Base-by-base conservation (phyloP, 768 basidiomycete genomes). In the Tulasnella sp. region DNA sequence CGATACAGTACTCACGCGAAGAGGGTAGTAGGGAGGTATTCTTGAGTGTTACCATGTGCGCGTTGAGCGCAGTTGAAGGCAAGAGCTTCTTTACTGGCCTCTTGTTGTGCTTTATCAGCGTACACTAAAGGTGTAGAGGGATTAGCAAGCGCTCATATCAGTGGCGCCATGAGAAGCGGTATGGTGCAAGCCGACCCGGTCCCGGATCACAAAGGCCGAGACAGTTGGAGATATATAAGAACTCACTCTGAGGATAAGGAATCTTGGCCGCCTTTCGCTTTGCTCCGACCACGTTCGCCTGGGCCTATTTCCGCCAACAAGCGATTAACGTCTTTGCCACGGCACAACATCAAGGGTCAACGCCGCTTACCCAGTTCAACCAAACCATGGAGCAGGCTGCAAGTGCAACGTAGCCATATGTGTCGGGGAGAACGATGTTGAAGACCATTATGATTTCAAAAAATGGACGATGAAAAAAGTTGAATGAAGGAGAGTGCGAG, bases 11-110 rank as follows among this genome's bases (percentile, higher is more conserved):
- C 75, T 76, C 42, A 76, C 75, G 64, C 15, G 29, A 71, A 49
- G 29, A 71, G 36, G 17, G 67, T 42, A n/a, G 34, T 40, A 12
- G 64, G 38, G 12, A 52, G 25, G 29, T 64, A 68, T 40, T 76
- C 75, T n/a, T 70, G 31, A n/a, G 75, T 76, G 75, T 76, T 76
- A 31, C 67, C 39, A 37, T 76, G 64, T 22, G 75, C 67, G 25
- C 75, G 67, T 70, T 76, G 75, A 70, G 75, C 67, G 29, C 75
- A 76, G 68, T 76, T 76, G 40, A 76, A 76, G 1, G 29, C 36
- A 8, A 31, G 25, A 6, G 73, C 73, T 22, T 42, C 72, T 15
- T 42, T 42, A n/a, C 52, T 74, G 17, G 72, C 72, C 14, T 74
- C 72, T 54, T 74, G 42, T 9, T 74, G 42, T 14, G 54, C 74